Evolutionary conservation across 2,329 filamentous ascomycete species (phyloP), one percentile per base, ranked within the genome.

Genomic region (Neonectria hederae): DNA sequence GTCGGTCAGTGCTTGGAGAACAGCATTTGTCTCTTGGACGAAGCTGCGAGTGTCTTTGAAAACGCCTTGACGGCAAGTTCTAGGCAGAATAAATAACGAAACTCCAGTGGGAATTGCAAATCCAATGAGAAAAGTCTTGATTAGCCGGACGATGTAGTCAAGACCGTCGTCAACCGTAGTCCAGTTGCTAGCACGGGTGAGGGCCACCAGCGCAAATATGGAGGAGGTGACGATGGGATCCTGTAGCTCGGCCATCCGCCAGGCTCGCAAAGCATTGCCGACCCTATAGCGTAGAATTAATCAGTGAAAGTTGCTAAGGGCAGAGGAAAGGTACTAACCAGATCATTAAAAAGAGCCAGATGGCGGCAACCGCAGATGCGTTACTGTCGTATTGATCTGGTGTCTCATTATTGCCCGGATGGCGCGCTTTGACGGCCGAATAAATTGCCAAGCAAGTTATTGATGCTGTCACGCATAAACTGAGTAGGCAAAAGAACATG

Each of bases 311-410:
- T 9, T 5, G 14, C 30, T 17, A 19, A 1, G n/a, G 1, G 7
- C 9, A 11, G 35, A 45, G 10, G 17, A 2, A 8, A 6, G 4
- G 9, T n/a, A 49, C 63, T 13, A 11, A 66, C 64, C 64, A 66
- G 8, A 66, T 66, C 55, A 63, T 66, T 14, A 63, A 24, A 43
- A 66, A 63, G 8, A 66, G 60, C 64, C 64, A 66, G 38, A 66
- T 35, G 5, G 51, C 64, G 5, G 55, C 53, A n/a, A 63, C 48
- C 10, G 52, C 60, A 5, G 59, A 42, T 19, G 63, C 63, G 22
- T 54, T 63, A 45, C 63, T 56, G 21, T 65, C 63, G 24, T 65
- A 65, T 48, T 42, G 24, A 21, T 62, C 59, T 5, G 46, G 21
- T 13, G n/a, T 30, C 14, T 35, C 22, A 32, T 63, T 55, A 46